Evolutionary conservation across 345 rosid species (phyloP), one percentile per base, ranked within the genome.

Genomic region (Limnanthes douglasii): DNA sequence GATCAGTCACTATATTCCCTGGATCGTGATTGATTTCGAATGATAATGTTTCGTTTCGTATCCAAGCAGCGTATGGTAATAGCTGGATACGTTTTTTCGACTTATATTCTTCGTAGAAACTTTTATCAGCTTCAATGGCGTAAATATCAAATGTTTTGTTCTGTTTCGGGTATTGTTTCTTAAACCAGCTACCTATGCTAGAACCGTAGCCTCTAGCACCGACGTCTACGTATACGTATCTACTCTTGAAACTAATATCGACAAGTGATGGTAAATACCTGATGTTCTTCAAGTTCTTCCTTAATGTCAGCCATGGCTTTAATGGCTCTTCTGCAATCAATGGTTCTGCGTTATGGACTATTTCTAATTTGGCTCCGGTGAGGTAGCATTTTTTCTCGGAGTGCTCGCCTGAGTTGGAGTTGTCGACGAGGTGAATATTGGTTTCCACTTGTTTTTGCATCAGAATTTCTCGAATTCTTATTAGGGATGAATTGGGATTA

Each of bases 161-260:
- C 70, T 85, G 96, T 48, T 81, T 92, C 1, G 96, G 99, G 60
- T 92, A 92, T 25, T 73, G 81, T 48, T 92, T 92, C 64, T 42
- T 68, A 40, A 92, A 92, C 99, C 99, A 92, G 37, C 96, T 75
- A 11, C 88, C 99, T 7, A 92, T 92, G 35, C 99, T 92, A 4
- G 99, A 92, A 1, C 99, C 99, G 2, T 85, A 92, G 43, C 94
- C 75, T 55, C 99, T 57, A 14, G 99, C 88, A 23, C 99, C 99
- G 11, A 85, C 96, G 38, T 92, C 99, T 40, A 92, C 75, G 53
- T 92, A 92, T 1, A 92, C 77, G 44, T 92, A 81, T 45, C 93
- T 64, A 18, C 67, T 78, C 84, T 72, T 81, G 59, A 92, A 92
- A 33, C 88, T 78, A 39, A 92, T 78, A 51, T 92, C 96, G 1